Evolutionary conservation across 495 filamentous ascomycete species (phyloP).

Genomic region (Neurospora sublineolata): DNA sequence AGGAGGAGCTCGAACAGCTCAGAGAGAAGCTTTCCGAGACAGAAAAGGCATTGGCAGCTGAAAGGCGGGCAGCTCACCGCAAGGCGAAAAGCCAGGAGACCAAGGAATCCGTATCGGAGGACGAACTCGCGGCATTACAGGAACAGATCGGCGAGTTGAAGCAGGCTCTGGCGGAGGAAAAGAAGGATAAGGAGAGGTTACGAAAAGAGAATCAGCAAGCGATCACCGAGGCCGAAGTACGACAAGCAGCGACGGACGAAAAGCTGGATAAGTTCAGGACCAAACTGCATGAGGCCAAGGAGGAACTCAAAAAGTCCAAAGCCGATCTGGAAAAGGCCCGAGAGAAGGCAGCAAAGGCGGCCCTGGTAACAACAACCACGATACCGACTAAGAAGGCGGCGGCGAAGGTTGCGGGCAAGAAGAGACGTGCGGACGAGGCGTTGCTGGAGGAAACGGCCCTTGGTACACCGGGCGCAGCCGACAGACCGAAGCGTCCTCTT

Average conservation of each 20-base stretch:
- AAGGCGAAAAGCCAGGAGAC: constrained; percentile 31
- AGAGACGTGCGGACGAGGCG: constrained; percentile 30
- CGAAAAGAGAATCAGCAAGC: constrained; percentile 28
- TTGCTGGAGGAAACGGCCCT: constrained; percentile 22
- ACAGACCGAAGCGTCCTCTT: constrained; percentile 25
- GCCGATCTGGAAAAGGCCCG: constrained; percentile 31
- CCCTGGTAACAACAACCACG: constrained; percentile 14
- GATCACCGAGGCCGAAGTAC: constrained; percentile 38
- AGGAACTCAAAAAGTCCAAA: constrained; percentile 53
- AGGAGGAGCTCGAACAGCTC: constrained; percentile 27
- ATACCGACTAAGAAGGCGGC: constrained; percentile 26
- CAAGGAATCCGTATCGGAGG: constrained; percentile 12
- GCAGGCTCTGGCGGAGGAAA: constrained; percentile 29
- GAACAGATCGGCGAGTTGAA: constrained; percentile 24
- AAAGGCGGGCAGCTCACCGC: constrained; percentile 44
- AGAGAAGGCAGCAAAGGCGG: constrained; percentile 11
- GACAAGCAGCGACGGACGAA: constrained; percentile 48
- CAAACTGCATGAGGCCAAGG: constrained; percentile 55
- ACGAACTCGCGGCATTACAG: constrained; percentile 27
- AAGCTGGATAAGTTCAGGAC: constrained; percentile 55
- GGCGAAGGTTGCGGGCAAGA: constrained; percentile 19
- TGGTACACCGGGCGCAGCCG: constrained; percentile 25
- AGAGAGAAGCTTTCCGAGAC: constrained; percentile 44
- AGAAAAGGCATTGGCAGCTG: constrained; percentile 21
- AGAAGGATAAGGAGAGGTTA: constrained; percentile 28